Evolutionary conservation across 345 rosid genomes (phyloP), one percentile per base, ranked within the genome.

Genomic region (Brassica juncea): DNA sequence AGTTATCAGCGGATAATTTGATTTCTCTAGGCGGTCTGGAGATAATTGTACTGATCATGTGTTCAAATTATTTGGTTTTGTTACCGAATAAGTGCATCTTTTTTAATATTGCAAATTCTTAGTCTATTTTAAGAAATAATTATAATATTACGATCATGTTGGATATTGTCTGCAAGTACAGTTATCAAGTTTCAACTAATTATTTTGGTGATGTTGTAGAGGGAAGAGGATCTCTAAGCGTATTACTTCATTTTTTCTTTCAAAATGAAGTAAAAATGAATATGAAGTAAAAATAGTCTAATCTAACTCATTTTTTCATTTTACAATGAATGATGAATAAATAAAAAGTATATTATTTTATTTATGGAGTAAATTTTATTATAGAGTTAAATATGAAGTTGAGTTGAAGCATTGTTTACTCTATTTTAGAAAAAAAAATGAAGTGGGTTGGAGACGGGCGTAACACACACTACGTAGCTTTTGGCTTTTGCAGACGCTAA

Each of bases 151-250:
- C 61, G 70, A 77, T 70, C 70, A 59, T 42, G 57, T 52, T 49
- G 42, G 66, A 64, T 71, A 55, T 72, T 57, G 14, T 66, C 12
- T 32, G 35, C 59, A 39, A 61, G 76, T 28, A 71, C 35, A 65
- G 30, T 37, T 65, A 64, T 78, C 34, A 78, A 71, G 68, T 71
- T 71, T 57, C 60, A 71, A 55, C 71, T 72, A 72, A 39, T 58
- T 72, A 21, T 58, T 57, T 21, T n/a, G 82, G 77, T 42, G 68
- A 31, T 42, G 47, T 66, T 64, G 55, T 34, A 32, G 49, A 62
- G 63, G 12, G 0, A 0, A 19, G 21, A 19, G 21, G 21, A 19
- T 19, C 1, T 19, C 21, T 0, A 19, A 19, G n/a, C 1, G 21
- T 19, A 19, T 0, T 19, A 19, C 21, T 19, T 19, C 21, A 0